phyloP scores from a whole-genome alignment of 2,329 filamentous ascomycete species.

The Cercospora beticola region DNA sequence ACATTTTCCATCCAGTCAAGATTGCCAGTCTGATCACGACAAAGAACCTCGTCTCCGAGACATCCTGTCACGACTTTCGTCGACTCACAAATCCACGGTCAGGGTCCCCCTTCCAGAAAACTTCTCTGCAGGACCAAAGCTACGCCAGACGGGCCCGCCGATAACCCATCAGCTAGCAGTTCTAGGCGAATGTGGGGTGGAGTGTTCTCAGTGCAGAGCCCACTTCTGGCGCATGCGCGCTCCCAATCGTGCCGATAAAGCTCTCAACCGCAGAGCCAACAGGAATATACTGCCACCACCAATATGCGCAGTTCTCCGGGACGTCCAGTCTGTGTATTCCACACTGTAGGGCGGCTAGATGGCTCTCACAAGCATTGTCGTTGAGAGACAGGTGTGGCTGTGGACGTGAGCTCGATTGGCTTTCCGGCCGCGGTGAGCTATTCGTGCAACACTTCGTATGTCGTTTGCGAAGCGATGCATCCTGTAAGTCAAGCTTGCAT shows the following conservation, averaged over 20 bases:
- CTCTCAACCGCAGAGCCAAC: slow-evolving; percentile 6
- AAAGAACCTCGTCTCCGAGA: neutral
- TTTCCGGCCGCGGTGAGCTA: neutral
- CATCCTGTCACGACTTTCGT: neutral
- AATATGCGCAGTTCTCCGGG: neutral
- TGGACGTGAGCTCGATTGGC: neutral
- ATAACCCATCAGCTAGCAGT: neutral
- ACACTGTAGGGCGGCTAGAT: neutral
- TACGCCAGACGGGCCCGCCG: neutral
- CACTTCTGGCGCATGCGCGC: neutral
- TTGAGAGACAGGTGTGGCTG: neutral
- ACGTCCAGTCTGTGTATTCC: neutral
- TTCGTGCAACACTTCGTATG: neutral
- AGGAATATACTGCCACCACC: neutral
- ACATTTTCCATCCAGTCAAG: neutral
- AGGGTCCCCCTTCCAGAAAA: slow-evolving; percentile 8
- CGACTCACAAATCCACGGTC: neutral
- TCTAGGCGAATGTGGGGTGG: slow-evolving; percentile 1
- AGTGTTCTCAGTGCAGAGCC: neutral
- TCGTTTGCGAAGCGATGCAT: neutral
- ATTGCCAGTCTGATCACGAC: neutral
- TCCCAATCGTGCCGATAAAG: neutral
- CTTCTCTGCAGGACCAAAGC: slow-evolving; percentile 6
- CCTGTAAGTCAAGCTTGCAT: neutral
- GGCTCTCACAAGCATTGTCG: neutral